phyloP scores from a whole-genome alignment of 78 protist genomes.

The Pelomyxa schiedti region DNA sequence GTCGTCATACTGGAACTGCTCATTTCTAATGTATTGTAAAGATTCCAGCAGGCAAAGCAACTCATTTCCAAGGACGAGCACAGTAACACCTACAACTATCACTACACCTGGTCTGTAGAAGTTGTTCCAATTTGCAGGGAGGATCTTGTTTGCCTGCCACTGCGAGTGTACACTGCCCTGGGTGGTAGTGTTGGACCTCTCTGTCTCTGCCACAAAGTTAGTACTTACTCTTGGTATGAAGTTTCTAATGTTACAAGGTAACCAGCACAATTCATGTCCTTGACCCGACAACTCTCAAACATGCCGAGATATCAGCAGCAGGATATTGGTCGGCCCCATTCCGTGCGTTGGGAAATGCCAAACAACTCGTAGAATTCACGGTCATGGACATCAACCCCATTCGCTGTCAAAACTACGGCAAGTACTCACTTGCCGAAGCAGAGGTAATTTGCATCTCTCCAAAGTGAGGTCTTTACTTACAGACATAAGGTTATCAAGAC shows the following conservation, averaged over 20 bases:
- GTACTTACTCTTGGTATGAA: slow-evolving; percentile 52
- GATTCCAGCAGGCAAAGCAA: slow-evolving; percentile 60
- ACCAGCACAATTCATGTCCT: slow-evolving; percentile 51
- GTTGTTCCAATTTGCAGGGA: slow-evolving; percentile 92
- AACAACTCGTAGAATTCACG: slow-evolving; percentile 51
- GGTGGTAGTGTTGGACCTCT: slow-evolving; percentile 45
- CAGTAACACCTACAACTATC: slow-evolving; percentile 69
- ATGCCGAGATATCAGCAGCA: slow-evolving; percentile 42
- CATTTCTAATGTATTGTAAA: too few species aligned
- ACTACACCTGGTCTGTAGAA: slow-evolving; percentile 82
- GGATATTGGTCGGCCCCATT: slow-evolving; percentile 72
- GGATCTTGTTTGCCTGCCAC: slow-evolving; percentile 88
- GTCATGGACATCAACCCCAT: slow-evolving; percentile 81
- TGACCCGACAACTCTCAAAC: slow-evolving; percentile 78
- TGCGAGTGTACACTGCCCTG: slow-evolving; percentile 9
- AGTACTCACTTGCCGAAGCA: too few species aligned
- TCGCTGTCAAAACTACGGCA: too few species aligned
- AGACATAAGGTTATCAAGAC: too few species aligned
- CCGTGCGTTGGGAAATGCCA: slow-evolving; percentile 23
- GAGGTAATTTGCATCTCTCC: too few species aligned
- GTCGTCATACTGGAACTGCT: too few species aligned
- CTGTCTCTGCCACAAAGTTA: neutral
- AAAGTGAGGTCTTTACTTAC: too few species aligned
- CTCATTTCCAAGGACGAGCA: slow-evolving; percentile 77
- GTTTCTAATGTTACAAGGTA: slow-evolving; percentile 35